Conservation (phyloP, 371 early-diverging fungal genomes). For the Rhizopus delemar region DNA sequence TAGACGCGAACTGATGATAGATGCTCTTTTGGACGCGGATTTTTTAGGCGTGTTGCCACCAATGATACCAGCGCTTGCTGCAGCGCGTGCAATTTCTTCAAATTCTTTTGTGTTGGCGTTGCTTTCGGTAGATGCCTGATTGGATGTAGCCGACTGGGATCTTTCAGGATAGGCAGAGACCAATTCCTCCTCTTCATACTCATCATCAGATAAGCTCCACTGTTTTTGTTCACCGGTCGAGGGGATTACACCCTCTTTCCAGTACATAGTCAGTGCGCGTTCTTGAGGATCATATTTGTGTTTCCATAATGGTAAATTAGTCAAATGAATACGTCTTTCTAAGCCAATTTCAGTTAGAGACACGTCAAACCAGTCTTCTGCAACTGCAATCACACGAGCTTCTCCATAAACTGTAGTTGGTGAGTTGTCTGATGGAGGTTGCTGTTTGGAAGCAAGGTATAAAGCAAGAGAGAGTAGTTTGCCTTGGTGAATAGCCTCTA, state of each 20-base stretch:
- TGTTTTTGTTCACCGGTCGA: conserved; percentile 40
- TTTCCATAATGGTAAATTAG: conserved; percentile 43
- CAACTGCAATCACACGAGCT: conserved; percentile 49
- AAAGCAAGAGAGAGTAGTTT: conserved; percentile 64
- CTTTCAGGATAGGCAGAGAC: conserved; percentile 30
- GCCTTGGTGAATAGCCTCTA: conserved; percentile 75
- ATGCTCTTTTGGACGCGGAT: conserved; percentile 33
- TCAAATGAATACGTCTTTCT: conserved; percentile 56
- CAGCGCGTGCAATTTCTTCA: conserved; percentile 19
- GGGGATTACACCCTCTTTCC: conserved; percentile 52
- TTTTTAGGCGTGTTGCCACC: conserved; percentile 9
- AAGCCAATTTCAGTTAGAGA: conserved; percentile 60
- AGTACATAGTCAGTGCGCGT: conserved; percentile 53
- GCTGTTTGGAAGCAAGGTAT: conserved; percentile 37
- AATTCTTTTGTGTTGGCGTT: conserved; percentile 10
- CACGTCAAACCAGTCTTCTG: conserved; percentile 60
- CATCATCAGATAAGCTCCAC: conserved; percentile 42
- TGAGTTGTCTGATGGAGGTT: conserved; percentile 25
- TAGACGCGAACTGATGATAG: conserved; percentile 37
- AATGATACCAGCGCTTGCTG: conserved; percentile 17
- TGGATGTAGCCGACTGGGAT: conserved; percentile 5
- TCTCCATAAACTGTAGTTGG: conserved; percentile 34
- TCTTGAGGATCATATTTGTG: conserved; percentile 39
- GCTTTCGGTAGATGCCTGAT: conserved; percentile 59
- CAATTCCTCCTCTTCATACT: conserved; percentile 43